phyloP scores from a whole-genome alignment of 176 grass and related monocot species.

The Avena atlantica region DNA sequence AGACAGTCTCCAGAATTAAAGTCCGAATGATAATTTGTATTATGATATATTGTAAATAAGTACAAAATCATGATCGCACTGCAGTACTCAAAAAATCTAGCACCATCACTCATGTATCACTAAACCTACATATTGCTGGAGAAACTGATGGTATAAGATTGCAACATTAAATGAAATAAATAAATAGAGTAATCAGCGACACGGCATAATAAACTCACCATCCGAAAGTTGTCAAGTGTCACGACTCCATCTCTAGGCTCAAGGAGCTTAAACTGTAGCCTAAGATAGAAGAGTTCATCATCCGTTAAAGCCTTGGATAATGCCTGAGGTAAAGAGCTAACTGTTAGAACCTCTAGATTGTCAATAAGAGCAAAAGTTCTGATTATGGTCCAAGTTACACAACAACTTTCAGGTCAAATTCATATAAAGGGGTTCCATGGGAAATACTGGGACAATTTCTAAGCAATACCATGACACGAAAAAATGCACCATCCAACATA shows the following conservation, averaged over 20 bases:
- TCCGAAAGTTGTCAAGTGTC: slow-evolving; percentile 77
- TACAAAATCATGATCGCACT: not conserved
- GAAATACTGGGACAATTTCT: not conserved
- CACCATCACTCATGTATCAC: too few species aligned
- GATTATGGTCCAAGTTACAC: slow-evolving; percentile 1
- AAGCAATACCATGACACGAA: slow-evolving; percentile 8
- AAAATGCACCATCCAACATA: not conserved
- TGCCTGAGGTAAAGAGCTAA: slow-evolving; percentile 60
- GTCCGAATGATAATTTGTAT: not conserved
- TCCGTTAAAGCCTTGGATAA: slow-evolving; percentile 85
- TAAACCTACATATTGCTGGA: not conserved
- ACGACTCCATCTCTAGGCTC: slow-evolving; percentile 83
- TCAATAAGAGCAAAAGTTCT: not conserved
- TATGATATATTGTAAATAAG: not conserved
- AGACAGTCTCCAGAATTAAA: not conserved
- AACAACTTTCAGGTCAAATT: slow-evolving; percentile 18
- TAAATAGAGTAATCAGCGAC: not conserved
- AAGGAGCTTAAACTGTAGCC: slow-evolving; percentile 77
- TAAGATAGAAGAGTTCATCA: slow-evolving; percentile 89
- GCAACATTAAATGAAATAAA: not conserved
- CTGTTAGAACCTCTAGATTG: slow-evolving; percentile 11
- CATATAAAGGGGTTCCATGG: not conserved
- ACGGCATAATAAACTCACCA: slow-evolving; percentile 54
- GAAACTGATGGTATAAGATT: not conserved
- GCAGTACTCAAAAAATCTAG: too few species aligned